Conservation (phyloP, 75 land plant species). For the Chamaecyparis obtusa region DNA sequence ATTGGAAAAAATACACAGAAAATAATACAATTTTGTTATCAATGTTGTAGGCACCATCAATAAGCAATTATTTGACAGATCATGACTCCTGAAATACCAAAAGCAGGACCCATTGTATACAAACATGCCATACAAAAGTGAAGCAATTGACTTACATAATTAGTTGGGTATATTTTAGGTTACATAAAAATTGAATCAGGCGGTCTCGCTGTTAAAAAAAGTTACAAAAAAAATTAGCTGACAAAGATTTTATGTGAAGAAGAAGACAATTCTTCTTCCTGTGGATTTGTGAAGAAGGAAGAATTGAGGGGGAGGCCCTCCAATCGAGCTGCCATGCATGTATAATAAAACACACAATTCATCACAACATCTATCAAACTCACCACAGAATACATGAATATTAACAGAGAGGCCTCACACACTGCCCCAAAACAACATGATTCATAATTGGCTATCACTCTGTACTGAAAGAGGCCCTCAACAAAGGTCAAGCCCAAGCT, state of each 20-base stretch:
- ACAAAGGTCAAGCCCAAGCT: slow-evolving; percentile 11
- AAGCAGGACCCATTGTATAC: slow-evolving; percentile 28
- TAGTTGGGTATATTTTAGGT: no score
- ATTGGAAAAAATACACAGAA: no score
- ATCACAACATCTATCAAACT: slow-evolving; percentile 29
- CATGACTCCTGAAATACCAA: slow-evolving; percentile 44
- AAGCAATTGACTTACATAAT: no score
- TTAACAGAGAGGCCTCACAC: slow-evolving; percentile 26
- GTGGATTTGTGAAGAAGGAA: neutral
- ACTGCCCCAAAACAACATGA: neutral
- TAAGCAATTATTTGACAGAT: neutral
- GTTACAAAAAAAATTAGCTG: neutral
- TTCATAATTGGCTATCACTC: slow-evolving; percentile 13
- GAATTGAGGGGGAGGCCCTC: neutral
- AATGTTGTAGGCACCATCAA: neutral
- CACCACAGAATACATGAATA: slow-evolving; percentile 30
- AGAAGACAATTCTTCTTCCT: neutral
- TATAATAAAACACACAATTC: slow-evolving; percentile 34
- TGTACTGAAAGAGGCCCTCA: slow-evolving; percentile 29
- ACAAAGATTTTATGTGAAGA: neutral
- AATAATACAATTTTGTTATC: neutral
- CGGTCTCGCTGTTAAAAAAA: no score
- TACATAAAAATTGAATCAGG: no score
- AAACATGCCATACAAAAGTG: no score
- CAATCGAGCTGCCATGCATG: slow-evolving; percentile 21